Conservation (phyloP, 768 basidiomycete species). For the Termitomyces bulborhizus region DNA sequence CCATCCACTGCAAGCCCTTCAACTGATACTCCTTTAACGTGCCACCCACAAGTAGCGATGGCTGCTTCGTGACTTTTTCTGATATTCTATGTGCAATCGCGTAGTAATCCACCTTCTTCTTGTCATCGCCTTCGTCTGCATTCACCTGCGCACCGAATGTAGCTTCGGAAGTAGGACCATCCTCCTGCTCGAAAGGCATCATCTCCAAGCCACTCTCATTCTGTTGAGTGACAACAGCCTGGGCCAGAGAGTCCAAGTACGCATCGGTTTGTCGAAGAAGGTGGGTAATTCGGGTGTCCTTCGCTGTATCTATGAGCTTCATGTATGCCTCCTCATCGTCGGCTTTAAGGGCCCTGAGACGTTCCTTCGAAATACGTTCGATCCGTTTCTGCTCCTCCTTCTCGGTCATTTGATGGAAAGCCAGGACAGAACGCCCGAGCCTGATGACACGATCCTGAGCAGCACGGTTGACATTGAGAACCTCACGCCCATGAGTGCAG, state of each 20-base stretch:
- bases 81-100: constrained; percentile 89
- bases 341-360: constrained; percentile 93
- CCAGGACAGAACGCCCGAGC: constrained; percentile 74
- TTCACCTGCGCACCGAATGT: constrained; percentile 83
- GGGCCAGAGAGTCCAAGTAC: constrained; percentile 92
- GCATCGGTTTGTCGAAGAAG: constrained; percentile 89
- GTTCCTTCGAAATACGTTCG: constrained; percentile 93
- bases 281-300: constrained; percentile 98
- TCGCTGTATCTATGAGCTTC: constrained; percentile 97
- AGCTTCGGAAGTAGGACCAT: constrained; percentile 74
- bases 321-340: constrained; percentile 99
- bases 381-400: constrained; percentile 98
- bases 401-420: constrained; percentile 86
- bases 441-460: constrained; percentile 64
- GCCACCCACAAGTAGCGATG: constrained; percentile 73
- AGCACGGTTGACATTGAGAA: constrained; percentile 58
- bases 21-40: constrained; percentile 93
- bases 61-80: constrained; percentile 77
- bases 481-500: constrained; percentile 72
- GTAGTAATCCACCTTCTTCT: constrained; percentile 89
- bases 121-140: constrained; percentile 55
- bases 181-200: constrained; percentile 52
- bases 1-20: constrained; percentile 98
- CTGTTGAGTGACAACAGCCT: constrained; percentile 92
- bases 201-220: constrained; percentile 50